A percentile compares a stretch with the other conserved stretches of the same genome.
Conservation (phyloP, 306 rosid species). For the Quercus variabilis region DNA sequence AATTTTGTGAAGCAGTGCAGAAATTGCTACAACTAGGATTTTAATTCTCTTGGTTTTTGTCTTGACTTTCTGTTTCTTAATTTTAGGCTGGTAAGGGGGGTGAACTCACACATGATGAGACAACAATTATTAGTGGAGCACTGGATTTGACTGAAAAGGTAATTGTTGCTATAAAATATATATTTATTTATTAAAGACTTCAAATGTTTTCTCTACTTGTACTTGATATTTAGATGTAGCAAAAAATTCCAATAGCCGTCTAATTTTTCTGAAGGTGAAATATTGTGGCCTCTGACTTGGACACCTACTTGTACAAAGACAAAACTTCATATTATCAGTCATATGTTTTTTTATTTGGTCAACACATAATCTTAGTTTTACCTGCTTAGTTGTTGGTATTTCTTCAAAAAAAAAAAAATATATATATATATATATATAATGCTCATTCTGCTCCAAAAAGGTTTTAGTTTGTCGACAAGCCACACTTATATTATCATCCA, state of each 20-base stretch:
- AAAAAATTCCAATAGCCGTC: background rate
- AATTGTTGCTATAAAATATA: background rate
- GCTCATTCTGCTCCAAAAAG: background rate
- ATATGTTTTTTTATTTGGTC: background rate
- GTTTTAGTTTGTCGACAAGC: no score
- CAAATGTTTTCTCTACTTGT: background rate
- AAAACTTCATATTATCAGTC: background rate
- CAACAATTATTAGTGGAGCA: constrained; percentile 94
- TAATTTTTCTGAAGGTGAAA: background rate
- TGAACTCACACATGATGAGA: constrained; percentile 94
- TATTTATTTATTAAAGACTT: background rate
- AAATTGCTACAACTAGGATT: background rate
- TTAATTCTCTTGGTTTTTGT: background rate
- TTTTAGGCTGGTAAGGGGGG: constrained; percentile 96
- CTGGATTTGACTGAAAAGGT: constrained; percentile 95
- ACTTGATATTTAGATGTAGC: background rate
- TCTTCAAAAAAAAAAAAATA: background rate
- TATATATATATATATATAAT: background rate
- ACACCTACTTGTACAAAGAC: background rate
- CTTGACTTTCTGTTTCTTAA: constrained; percentile 1
- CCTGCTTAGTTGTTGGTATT: constrained; percentile 6
- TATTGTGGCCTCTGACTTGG: background rate
- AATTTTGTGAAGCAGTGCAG: background rate
- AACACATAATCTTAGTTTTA: background rate
- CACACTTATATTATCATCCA: background rate